Evolutionary conservation across 164 flowering plant genomes (phyloP), one percentile per base, ranked within the genome.

Genomic region (Protea cynaroides): DNA sequence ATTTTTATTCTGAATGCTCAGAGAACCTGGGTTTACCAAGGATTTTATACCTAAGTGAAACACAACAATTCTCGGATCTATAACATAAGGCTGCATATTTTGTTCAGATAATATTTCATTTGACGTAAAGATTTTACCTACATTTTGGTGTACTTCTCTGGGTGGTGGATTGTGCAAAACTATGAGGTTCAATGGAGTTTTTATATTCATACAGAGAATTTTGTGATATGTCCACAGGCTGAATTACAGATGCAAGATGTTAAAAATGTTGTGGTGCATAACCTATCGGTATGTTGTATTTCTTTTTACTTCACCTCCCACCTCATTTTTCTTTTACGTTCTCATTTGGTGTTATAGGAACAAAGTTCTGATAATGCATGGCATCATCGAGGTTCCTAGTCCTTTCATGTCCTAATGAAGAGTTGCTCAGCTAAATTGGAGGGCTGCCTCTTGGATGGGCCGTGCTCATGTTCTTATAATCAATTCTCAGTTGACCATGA

Each of bases 161-260:
- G 13, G 14, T 17, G 18, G 4, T 2, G 14, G 21, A 38, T 37
- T 19, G 14, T 60, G 13, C 12, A 3, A 60, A 22, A 59, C 9
- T 44, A 13, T 44, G 51, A 43, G 51, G 50, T 7, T 25, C 4
- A 34, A 25, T 63, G 52, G 47, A 29, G 47, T 37, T 34, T 1
- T 34, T 40, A 9, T 19, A 21, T 52, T 59, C 21, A 67, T 67
- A 40, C 54, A 47, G 56, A n/a, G 37, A 34, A 36, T 60, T 63
- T 23, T 52, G 24, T 55, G 25, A 25, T 68, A 40, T 64, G 56
- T 76, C 51, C 66, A 59, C 85, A 90, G 97, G 98, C 97, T 54
- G 98, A 93, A 69, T 62, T 93, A 77, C 88, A 56, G 72, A 93
- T 93, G 97, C 96, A 93, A 67, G 94, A 93, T 62, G 92, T 85